Conservation (phyloP, 805 yeast genomes). For the Priceomyces carsonii region DNA sequence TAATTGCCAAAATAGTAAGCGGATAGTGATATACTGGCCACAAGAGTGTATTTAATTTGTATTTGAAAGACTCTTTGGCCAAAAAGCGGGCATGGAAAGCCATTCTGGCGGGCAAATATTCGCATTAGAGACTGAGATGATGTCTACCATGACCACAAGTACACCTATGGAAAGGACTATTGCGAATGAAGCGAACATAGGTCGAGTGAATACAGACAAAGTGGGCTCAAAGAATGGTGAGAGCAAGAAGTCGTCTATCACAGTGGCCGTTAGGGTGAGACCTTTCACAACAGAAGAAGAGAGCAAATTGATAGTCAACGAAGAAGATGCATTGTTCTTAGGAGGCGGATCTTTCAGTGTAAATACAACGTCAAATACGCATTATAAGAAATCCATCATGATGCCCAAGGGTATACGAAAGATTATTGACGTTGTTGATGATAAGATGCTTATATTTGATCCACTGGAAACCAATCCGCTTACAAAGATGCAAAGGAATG, state of each 20-base stretch:
- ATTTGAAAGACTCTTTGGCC: too few species aligned
- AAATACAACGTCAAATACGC: slow-evolving; percentile 9
- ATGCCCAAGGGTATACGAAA: slow-evolving; percentile 60
- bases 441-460: slow-evolving; percentile 81
- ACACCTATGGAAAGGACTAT: slow-evolving; percentile 1
- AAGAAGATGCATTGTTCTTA: slow-evolving; percentile 42
- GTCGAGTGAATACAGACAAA: neutral
- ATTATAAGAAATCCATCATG: slow-evolving; percentile 16
- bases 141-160: neutral
- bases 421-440: slow-evolving; percentile 79
- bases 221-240: too few species aligned
- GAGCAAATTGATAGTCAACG: slow-evolving; percentile 43
- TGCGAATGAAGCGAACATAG: neutral
- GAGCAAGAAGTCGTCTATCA: slow-evolving; percentile 54
- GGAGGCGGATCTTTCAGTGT: slow-evolving; percentile 54
- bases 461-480: slow-evolving; percentile 74
- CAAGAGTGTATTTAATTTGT: too few species aligned
- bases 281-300: slow-evolving; percentile 71
- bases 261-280: slow-evolving; percentile 78
- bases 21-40: too few species aligned
- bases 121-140: slow-evolving; percentile 1
- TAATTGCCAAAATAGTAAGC: too few species aligned
- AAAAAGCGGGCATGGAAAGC: too few species aligned
- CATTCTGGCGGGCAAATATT: slow-evolving; percentile 1
- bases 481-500: slow-evolving; percentile 47